phyloP scores from a whole-genome alignment of 345 rosid genomes.

The Heritiera fomes region DNA sequence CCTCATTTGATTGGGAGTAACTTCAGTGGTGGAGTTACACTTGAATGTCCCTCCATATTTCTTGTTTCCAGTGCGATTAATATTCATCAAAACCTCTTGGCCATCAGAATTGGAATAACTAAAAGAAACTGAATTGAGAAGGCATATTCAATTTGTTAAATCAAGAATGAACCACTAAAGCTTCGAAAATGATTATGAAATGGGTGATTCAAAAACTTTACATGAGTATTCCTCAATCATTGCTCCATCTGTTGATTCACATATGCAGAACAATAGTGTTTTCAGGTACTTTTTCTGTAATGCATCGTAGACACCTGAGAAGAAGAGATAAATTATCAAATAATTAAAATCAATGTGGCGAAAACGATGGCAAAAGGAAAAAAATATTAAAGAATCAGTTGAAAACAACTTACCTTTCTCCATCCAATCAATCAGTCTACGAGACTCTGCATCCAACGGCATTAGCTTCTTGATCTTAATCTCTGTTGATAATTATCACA shows the following conservation, averaged over 20 bases:
- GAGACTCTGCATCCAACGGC: constrained; percentile 96
- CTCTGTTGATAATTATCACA: constrained; percentile 42
- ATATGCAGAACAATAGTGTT: constrained; percentile 84
- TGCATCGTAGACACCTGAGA: constrained; percentile 88
- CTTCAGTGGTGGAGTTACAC: constrained; percentile 64
- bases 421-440: constrained; percentile 98
- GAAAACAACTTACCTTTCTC: constrained; percentile 70
- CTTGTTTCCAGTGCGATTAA: constrained; percentile 79
- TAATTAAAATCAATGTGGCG: neutral
- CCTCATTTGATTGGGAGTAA: constrained; percentile 97
- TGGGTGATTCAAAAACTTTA: constrained; percentile 32
- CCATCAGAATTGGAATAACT: constrained; percentile 72
- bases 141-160: constrained; percentile 25
- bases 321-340: neutral
- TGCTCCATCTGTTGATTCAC: constrained; percentile 74
- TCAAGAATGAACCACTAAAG: neutral
- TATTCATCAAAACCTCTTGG: constrained; percentile 84
- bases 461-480: constrained; percentile 96
- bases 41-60: constrained; percentile 70
- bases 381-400: constrained; percentile 2
- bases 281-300: constrained; percentile 84
- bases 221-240: constrained; percentile 93
- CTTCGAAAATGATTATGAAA: neutral
- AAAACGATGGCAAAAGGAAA: neutral
- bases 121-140: constrained; percentile 76